Conservation (phyloP, 2,329 filamentous ascomycete genomes). For the Aureobasidium sp. region DNA sequence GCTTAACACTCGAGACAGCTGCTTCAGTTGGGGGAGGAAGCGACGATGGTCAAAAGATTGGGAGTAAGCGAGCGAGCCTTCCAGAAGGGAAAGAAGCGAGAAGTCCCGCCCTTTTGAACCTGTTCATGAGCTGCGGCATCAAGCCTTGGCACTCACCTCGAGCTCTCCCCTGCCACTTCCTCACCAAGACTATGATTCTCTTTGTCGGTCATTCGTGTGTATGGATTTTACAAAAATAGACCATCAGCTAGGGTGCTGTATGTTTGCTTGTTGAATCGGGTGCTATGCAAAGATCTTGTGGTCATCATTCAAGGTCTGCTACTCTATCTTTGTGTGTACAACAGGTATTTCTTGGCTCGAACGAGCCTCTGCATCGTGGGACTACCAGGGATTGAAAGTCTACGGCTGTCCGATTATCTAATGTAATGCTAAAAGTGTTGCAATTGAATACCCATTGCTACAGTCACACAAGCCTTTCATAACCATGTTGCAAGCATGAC, state of each 20-base stretch:
- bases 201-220: neutral
- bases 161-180: too few relatives aligned
- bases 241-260: neutral
- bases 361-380: neutral
- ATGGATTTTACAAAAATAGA: neutral
- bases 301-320: too few relatives aligned
- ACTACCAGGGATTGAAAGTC: neutral
- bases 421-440: neutral
- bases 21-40: neutral
- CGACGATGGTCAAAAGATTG: constrained; percentile 7
- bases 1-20: neutral
- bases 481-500: neutral
- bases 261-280: neutral
- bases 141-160: neutral
- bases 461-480: too few relatives aligned
- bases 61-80: constrained; percentile 1
- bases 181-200: neutral
- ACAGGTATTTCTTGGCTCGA: too few relatives aligned
- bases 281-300: neutral
- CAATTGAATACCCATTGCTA: too few relatives aligned
- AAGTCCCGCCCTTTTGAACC: neutral
- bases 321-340: too few relatives aligned
- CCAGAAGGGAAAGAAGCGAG: neutral
- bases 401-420: neutral
- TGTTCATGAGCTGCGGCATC: neutral